phyloP scores from a whole-genome alignment of 2,329 filamentous ascomycete genomes.

The Xylariaceae sp. region DNA sequence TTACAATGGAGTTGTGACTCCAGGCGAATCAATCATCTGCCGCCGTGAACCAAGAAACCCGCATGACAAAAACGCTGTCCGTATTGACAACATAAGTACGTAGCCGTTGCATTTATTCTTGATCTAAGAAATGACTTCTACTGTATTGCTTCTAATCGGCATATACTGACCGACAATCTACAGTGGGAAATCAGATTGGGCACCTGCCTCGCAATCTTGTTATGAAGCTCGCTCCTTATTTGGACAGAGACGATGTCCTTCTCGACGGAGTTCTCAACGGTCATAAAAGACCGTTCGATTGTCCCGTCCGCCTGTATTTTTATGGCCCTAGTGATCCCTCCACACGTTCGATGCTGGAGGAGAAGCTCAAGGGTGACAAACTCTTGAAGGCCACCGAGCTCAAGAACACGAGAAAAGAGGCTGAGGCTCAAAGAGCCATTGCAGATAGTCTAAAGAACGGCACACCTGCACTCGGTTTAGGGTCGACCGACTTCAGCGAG shows the following conservation, averaged over 20 bases:
- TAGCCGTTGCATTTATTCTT: too few species aligned
- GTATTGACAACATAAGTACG: slow-evolving; percentile 65
- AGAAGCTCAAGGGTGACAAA: slow-evolving; percentile 59
- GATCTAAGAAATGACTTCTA: too few species aligned
- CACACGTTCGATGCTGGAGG: slow-evolving; percentile 52
- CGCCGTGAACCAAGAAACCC: slow-evolving; percentile 59
- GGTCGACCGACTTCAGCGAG: slow-evolving; percentile 24
- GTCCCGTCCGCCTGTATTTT: slow-evolving; percentile 64
- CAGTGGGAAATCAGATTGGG: slow-evolving; percentile 65
- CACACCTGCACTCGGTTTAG: slow-evolving; percentile 35
- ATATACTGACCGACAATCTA: too few species aligned
- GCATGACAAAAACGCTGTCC: slow-evolving; percentile 73
- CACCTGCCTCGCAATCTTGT: slow-evolving; percentile 68
- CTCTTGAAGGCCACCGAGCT: slow-evolving; percentile 57
- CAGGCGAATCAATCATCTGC: slow-evolving; percentile 55
- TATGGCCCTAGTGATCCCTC: slow-evolving; percentile 61
- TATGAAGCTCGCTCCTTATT: slow-evolving; percentile 67
- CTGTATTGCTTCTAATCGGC: too few species aligned
- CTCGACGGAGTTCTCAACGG: slow-evolving; percentile 70
- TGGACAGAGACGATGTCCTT: slow-evolving; percentile 58
- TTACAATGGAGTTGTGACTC: slow-evolving; percentile 55
- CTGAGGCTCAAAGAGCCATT: slow-evolving; percentile 49
- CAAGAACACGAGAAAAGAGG: slow-evolving; percentile 50
- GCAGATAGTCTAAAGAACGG: slow-evolving; percentile 36
- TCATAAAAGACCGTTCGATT: slow-evolving; percentile 63